Evolutionary conservation across 768 basidiomycete species (phyloP), one percentile per base, ranked within the genome.

Genomic region (Phylloporus arenicola): DNA sequence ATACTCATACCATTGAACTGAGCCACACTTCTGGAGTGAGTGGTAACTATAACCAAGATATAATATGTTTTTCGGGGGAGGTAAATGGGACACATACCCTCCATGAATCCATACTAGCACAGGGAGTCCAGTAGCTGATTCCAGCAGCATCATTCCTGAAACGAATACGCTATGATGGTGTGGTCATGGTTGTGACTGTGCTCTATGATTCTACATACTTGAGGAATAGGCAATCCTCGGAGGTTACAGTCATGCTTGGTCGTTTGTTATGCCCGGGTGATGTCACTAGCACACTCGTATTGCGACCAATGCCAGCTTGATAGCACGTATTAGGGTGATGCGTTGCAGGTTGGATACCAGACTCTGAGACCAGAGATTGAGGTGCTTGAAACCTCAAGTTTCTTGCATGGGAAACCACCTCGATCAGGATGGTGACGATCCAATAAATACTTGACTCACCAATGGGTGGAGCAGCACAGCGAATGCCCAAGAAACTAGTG

Each of bases 381-480:
- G 68, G 70, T 9, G 62, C 65, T 35, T 57, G 50, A 53, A 58
- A 71, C 13, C 70, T 64, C 20, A 59, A 27, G 3, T 55, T 48
- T 22, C 57, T 65, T 66, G 12, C 5, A 13, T 2, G 24, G 1
- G 6, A 20, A 20, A 6, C n/a, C 14, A 33, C 2, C 13, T 29
- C 9, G 11, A 24, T 41, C 12, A 30, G 9, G 0, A 37, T n/a
- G 10, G 8, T 4, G 19, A 33, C 13, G 10, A 20, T 19, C 3
- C 20, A 16, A 6, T 2, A 20, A 39, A 6, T 10, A 4, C 1
- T 29, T 29, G 3, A 51, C 68, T 19, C 20, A 74, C 77, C 77
- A 25, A 70, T 53, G 3, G 79, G 78, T 22, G 76, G 64, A 22
- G 75, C 75, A 11, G 80, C 79, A 61, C 75, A 81, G 7, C 78